phyloP scores from a whole-genome alignment of 331 rosid species.

The Spiraea crenata region DNA sequence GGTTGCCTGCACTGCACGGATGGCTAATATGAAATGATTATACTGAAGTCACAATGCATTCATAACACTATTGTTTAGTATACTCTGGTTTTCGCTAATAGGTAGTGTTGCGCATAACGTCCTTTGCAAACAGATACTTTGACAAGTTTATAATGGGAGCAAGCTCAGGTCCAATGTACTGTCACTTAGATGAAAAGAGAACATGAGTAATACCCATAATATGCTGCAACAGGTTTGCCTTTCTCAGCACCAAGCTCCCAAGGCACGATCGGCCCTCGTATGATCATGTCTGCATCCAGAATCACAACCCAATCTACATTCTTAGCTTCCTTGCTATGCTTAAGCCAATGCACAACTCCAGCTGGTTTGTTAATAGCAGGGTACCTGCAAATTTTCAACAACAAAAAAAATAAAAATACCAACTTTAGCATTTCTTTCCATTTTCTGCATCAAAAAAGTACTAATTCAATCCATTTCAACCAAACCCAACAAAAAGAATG shows the following conservation, averaged over 20 bases:
- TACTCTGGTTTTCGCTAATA: constrained; percentile 2
- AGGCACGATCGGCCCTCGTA: constrained; percentile 90
- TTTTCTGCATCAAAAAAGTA: neutral
- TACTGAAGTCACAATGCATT: neutral
- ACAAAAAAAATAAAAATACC: neutral
- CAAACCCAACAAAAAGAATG: neutral
- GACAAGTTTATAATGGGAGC: constrained; percentile 13
- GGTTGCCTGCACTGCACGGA: constrained; percentile 1
- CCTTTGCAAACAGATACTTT: neutral
- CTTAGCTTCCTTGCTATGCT: constrained; percentile 78
- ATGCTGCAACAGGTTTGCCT: constrained; percentile 94
- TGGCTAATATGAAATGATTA: neutral
- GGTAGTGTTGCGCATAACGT: neutral
- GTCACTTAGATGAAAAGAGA: constrained; percentile 1
- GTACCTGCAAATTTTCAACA: constrained; percentile 61
- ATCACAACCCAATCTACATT: constrained; percentile 97
- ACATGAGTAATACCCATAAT: constrained; percentile 64
- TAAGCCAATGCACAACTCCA: constrained; percentile 94
- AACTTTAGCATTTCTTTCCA: neutral
- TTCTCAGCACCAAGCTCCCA: constrained; percentile 99
- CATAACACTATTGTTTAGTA: constrained; percentile 2
- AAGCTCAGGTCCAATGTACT: neutral
- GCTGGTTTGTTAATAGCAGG: constrained; percentile 99
- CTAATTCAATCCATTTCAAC: neutral
- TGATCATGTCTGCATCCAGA: constrained; percentile 96